phyloP scores from a whole-genome alignment of 129 eudicot genomes.

The Lactuca sativa region DNA sequence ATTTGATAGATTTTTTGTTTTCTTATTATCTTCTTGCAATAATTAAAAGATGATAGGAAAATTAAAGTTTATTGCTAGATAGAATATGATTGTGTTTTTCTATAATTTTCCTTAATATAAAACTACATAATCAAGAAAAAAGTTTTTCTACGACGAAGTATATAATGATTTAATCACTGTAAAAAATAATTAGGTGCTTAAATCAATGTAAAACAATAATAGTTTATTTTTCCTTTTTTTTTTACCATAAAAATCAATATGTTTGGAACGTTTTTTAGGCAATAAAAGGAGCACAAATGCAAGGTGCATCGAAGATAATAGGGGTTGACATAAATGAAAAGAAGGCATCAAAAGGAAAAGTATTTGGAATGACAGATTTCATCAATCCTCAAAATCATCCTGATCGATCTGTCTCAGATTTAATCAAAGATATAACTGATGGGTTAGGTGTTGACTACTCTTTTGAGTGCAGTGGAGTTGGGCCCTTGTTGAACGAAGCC shows the following conservation, averaged over 20 bases:
- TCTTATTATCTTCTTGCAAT: too few species aligned
- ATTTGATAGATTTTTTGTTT: too few species aligned
- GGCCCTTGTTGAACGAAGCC: conserved; percentile 49
- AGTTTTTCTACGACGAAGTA: too few species aligned
- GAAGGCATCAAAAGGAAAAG: conserved; percentile 39
- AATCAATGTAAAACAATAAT: neutral
- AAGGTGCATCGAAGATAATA: conserved; percentile 51
- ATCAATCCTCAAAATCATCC: conserved; percentile 45
- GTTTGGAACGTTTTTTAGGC: conserved; percentile 15
- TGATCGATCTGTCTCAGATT: conserved; percentile 34
- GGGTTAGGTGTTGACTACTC: conserved; percentile 55
- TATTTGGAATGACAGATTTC: conserved; percentile 56
- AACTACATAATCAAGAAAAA: too few species aligned
- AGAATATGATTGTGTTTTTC: neutral
- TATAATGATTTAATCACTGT: too few species aligned
- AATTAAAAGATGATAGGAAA: too few species aligned
- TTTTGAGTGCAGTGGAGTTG: conserved; percentile 61
- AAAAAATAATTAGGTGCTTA: neutral
- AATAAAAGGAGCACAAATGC: conserved; percentile 49
- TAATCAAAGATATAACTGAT: conserved; percentile 45
- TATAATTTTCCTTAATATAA: too few species aligned
- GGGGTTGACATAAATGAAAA: conserved; percentile 55
- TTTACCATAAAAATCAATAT: neutral
- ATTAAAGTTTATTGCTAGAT: neutral
- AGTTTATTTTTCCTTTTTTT: neutral